Evolutionary conservation across 2,329 filamentous ascomycete genomes (phyloP).

Genomic region (Fusarium robinianum): DNA sequence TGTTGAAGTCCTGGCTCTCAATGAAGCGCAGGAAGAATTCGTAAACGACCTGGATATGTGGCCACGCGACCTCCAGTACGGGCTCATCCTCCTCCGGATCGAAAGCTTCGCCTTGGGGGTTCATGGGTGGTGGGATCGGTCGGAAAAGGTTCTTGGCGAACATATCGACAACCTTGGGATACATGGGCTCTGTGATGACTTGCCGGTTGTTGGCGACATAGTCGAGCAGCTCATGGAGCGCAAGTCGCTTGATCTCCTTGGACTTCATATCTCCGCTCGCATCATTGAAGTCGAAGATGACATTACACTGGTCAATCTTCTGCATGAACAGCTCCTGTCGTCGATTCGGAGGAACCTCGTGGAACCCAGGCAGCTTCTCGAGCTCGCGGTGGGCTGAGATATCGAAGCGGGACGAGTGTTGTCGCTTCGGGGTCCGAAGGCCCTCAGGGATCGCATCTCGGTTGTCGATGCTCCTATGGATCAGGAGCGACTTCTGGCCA

Average conservation of each 20-base stretch:
- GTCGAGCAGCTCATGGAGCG: slow-evolving; percentile 92
- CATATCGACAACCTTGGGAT: slow-evolving; percentile 97
- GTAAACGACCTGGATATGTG: slow-evolving; percentile 98
- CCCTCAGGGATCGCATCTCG: slow-evolving; percentile 92
- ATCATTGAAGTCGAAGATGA: slow-evolving; percentile 99
- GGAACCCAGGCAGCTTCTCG: slow-evolving; percentile 96
- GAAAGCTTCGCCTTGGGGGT: slow-evolving; percentile 96
- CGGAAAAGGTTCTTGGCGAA: slow-evolving; percentile 98
- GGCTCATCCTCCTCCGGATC: slow-evolving; percentile 99
- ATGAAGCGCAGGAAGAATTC: slow-evolving; percentile 99
- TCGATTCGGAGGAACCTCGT: slow-evolving; percentile 93
- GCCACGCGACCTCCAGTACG: slow-evolving; percentile 97
- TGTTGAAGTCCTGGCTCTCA: slow-evolving; percentile 99
- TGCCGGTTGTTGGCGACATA: slow-evolving; percentile 98
- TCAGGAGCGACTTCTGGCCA: slow-evolving; percentile 82
- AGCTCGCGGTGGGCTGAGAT: slow-evolving; percentile 96
- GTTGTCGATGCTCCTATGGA: slow-evolving; percentile 84
- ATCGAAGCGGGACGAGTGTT: slow-evolving; percentile 97
- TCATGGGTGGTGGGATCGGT: slow-evolving; percentile 94
- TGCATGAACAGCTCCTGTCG: slow-evolving; percentile 99
- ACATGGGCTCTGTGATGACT: slow-evolving; percentile 99
- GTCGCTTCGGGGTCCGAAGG: slow-evolving; percentile 90
- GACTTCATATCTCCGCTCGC: slow-evolving; percentile 98
- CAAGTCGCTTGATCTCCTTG: slow-evolving; percentile 98
- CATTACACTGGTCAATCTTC: slow-evolving; percentile 99